These are phyloP conservation scores for Pisolithus albus DNA, from an alignment of 768 basidiomycete genomes.

Conservation along the genomic window DNA sequence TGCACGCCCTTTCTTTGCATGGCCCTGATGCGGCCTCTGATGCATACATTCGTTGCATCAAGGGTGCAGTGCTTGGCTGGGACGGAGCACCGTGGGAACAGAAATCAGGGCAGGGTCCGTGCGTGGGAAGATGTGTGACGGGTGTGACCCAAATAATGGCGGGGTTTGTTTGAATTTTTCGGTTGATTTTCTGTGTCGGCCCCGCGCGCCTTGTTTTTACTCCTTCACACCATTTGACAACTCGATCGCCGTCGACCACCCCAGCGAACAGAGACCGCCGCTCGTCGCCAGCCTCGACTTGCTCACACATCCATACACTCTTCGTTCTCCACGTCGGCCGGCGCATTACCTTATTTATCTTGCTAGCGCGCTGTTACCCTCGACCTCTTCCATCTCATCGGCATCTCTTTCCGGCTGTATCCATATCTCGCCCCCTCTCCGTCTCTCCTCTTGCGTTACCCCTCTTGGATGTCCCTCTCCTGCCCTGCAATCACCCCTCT, in stretches of 20 bases:
- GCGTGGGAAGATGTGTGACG: slow-evolving; percentile 33
- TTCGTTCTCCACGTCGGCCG: slow-evolving; percentile 12
- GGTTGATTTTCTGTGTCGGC: slow-evolving; percentile 34
- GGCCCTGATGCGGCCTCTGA: too few relatives aligned
- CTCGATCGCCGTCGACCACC: slow-evolving; percentile 44
- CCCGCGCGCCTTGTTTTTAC: slow-evolving; percentile 38
- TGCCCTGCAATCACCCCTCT: slow-evolving; percentile 21
- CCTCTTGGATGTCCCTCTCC: slow-evolving; percentile 35
- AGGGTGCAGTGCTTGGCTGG: not conserved
- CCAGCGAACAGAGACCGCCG: slow-evolving; percentile 37
- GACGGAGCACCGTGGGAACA: slow-evolving; percentile 21
- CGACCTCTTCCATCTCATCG: slow-evolving; percentile 23
- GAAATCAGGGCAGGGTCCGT: slow-evolving; percentile 38
- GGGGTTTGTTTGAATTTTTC: slow-evolving; percentile 33
- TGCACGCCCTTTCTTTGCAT: too few relatives aligned
- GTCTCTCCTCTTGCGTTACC: slow-evolving; percentile 26
- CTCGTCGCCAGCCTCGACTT: slow-evolving; percentile 34
- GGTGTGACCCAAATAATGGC: slow-evolving; percentile 33
- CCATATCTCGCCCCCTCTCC: slow-evolving; percentile 32
- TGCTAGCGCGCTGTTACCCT: slow-evolving; percentile 21
- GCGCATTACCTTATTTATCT: slow-evolving; percentile 15
- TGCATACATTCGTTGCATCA: not conserved
- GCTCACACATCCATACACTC: not conserved
- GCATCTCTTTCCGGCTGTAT: slow-evolving; percentile 33
- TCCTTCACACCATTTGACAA: slow-evolving; percentile 30